phyloP scores from a whole-genome alignment of 2,329 filamentous ascomycete species.

The Fusarium sterilihyphosum region DNA sequence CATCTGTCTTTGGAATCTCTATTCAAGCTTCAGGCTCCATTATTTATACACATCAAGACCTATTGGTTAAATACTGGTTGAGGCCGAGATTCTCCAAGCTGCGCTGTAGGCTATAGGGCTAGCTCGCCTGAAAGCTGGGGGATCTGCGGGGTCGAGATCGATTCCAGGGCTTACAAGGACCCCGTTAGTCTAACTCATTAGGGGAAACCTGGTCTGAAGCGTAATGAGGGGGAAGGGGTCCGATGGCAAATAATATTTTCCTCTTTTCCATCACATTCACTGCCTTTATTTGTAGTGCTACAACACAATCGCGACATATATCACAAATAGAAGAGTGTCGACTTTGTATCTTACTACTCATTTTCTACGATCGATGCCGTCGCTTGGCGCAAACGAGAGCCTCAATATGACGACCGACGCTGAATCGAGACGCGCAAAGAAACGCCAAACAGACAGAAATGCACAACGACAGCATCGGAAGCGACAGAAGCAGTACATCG shows the following conservation, averaged over 20 bases:
- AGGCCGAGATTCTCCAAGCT: background rate
- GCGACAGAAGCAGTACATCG: slow-evolving; percentile 13
- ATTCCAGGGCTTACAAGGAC: background rate
- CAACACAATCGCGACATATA: rapidly evolving
- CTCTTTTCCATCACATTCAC: background rate
- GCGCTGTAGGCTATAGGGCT: background rate
- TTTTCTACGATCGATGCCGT: background rate
- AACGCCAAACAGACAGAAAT: slow-evolving; percentile 7
- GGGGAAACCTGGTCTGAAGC: background rate
- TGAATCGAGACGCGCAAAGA: slow-evolving; percentile 1
- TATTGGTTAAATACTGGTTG: background rate
- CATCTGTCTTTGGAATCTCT: too few species aligned
- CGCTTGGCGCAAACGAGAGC: background rate
- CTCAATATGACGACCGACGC: background rate
- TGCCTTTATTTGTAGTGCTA: background rate
- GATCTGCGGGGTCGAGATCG: background rate
- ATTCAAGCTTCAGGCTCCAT: rapidly evolving
- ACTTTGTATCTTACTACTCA: background rate
- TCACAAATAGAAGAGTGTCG: rapidly evolving
- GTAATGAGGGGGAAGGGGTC: background rate
- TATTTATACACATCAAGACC: rapidly evolving
- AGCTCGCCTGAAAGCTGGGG: background rate
- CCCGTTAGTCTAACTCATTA: background rate
- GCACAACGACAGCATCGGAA: slow-evolving; percentile 14
- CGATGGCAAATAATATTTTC: background rate